phyloP scores from a whole-genome alignment of 352 stramenopile genomes.

The Phytophthora pistaciae region DNA sequence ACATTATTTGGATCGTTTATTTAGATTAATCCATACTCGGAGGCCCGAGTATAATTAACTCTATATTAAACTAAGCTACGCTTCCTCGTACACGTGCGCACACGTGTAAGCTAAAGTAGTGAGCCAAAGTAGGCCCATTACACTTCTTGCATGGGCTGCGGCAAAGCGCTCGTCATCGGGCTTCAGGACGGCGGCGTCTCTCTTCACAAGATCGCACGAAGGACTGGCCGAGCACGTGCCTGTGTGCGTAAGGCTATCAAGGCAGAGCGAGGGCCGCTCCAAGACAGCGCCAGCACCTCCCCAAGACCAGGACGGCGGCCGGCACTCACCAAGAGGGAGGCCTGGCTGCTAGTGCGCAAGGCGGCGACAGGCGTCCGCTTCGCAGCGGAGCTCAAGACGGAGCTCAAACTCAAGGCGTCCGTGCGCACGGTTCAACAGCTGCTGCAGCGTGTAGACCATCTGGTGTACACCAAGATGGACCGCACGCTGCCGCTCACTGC shows the following conservation, averaged over 20 bases:
- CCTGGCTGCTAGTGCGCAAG: neutral
- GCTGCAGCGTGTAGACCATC: slow-evolving; percentile 6
- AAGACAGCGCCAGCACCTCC: neutral
- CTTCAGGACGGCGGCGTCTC: neutral
- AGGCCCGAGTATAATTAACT: too few relatives aligned
- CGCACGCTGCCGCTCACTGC: slow-evolving; percentile 1
- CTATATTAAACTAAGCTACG: too few relatives aligned
- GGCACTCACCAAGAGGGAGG: neutral
- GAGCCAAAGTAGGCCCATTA: too few relatives aligned
- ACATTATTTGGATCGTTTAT: too few relatives aligned
- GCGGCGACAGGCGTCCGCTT: neutral
- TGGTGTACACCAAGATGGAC: slow-evolving; percentile 17
- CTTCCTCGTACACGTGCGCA: too few relatives aligned
- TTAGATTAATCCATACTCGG: too few relatives aligned
- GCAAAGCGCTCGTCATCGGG: neutral
- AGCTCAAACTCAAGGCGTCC: neutral
- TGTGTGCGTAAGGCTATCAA: neutral
- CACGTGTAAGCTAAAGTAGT: too few relatives aligned
- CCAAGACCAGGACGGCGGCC: neutral
- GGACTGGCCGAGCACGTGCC: neutral
- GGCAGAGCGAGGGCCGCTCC: neutral
- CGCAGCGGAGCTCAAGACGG: neutral
- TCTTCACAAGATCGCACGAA: neutral
- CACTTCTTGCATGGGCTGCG: neutral
- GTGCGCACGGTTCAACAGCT: neutral